phyloP scores from a whole-genome alignment of 805 yeast species.

The Saccharomycopsis malanga region DNA sequence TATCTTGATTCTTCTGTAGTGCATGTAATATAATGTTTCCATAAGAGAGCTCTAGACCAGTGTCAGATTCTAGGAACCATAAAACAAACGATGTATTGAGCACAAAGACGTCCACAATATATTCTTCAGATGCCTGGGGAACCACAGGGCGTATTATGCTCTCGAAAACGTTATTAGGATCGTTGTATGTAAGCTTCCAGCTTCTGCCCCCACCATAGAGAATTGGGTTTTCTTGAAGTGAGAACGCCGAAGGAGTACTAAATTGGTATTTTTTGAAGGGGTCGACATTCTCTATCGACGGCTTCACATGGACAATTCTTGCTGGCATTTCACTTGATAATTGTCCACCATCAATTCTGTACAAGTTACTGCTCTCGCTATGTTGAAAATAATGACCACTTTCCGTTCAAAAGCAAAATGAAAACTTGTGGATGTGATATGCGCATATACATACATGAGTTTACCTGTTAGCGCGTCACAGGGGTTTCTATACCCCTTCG shows the following conservation, averaged over 20 bases:
- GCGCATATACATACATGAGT: too few relatives aligned
- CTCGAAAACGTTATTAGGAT: neutral
- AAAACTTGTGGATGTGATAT: too few relatives aligned
- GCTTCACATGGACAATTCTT: slow-evolving; percentile 25
- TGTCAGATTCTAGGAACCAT: slow-evolving; percentile 30
- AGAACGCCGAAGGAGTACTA: slow-evolving; percentile 14
- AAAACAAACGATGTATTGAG: slow-evolving; percentile 32
- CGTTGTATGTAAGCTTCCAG: slow-evolving; percentile 9
- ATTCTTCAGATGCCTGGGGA: neutral
- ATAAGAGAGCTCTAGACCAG: slow-evolving; percentile 35
- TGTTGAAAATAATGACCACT: too few relatives aligned
- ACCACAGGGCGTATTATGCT: neutral
- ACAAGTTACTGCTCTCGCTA: neutral
- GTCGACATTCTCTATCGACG: slow-evolving; percentile 21
- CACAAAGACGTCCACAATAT: slow-evolving; percentile 32
- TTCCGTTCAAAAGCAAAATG: too few relatives aligned
- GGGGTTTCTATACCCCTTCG: too few relatives aligned
- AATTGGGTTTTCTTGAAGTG: slow-evolving; percentile 21
- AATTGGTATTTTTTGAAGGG: slow-evolving; percentile 14
- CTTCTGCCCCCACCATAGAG: slow-evolving; percentile 20
- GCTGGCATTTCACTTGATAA: neutral
- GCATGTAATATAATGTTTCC: slow-evolving; percentile 24
- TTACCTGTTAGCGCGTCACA: too few relatives aligned
- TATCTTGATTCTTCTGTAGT: slow-evolving; percentile 15
- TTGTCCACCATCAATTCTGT: neutral